Conservation (phyloP, 1,284 basidiomycete species). For the Irpex lacteus region DNA sequence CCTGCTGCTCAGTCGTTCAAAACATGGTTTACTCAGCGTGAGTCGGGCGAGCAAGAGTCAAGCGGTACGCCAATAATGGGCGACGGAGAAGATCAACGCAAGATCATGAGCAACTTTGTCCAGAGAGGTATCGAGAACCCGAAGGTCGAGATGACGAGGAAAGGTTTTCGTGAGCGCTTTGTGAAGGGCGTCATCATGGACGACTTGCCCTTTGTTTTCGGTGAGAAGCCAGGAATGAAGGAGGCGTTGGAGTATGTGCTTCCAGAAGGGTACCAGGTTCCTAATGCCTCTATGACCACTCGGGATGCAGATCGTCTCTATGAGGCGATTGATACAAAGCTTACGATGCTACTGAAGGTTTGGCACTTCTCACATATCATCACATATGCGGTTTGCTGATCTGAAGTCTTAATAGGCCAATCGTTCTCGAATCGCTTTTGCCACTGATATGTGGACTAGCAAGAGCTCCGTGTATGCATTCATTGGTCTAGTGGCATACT, state of each 20-base stretch:
- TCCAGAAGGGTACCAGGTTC: conserved; percentile 3
- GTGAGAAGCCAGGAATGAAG: conserved; percentile 14
- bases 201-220: conserved; percentile 15
- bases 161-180: conserved; percentile 15
- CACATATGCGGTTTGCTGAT: no score
- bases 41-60: neutral
- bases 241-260: conserved; percentile 12
- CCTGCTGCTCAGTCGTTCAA: neutral
- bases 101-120: conserved; percentile 7
- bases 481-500: neutral
- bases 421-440: neutral
- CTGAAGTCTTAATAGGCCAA: neutral
- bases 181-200: conserved; percentile 18
- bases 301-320: neutral
- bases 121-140: conserved; percentile 17
- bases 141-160: neutral
- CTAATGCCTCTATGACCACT: neutral
- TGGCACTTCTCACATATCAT: no score
- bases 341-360: neutral
- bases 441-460: neutral
- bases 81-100: neutral
- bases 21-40: neutral
- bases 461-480: neutral
- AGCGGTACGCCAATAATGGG: neutral
- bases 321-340: neutral